Evolutionary conservation across 164 flowering plant genomes (phyloP), one percentile per base, ranked within the genome.

Genomic region (Annona cherimola): DNA sequence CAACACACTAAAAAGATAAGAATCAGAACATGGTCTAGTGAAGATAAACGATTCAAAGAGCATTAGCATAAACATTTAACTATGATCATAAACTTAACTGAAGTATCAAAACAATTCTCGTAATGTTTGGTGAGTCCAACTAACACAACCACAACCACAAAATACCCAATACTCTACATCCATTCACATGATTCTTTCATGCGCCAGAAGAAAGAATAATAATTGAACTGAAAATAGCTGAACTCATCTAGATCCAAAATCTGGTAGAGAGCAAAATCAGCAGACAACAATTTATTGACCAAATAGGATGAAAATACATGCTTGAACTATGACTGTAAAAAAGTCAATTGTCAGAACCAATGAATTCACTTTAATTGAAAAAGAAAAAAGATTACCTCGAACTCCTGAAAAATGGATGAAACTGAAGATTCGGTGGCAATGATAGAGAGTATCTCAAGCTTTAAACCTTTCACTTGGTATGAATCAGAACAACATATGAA

Each of bases 341-440:
- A 26, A 26, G 57, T 16, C 14, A 7, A 16, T 12, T 6, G 54
- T 7, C 6, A 46, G 54, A 11, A 50, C 14, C 57, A 8, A 50
- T 16, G 45, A 42, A 11, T 65, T 26, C 46, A 61, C 19, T 19
- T 61, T 18, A 18, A 61, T 61, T 18, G 3, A 6, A 18, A 20
- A 18, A 61, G 39, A 66, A 42, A 18, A 62, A 69, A 63, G 45
- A 77, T 50, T 90, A 96, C 99, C 97, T 96, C 90, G 74, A 96
- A 93, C 82, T 96, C 99, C 75, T 81, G 87, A 65, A 93, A 83
- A 79, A 96, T 88, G 20, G 69, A 71, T 61, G 89, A 76, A 73
- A 96, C 82, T 45, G 98, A 90, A 66, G 97, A 83, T 20, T 86
- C 89, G 43, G 94, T 93, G 39, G 95, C 95, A 81, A 93, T 88